phyloP scores from a whole-genome alignment of 1,284 basidiomycete species.

The Jaminaea rosea region DNA sequence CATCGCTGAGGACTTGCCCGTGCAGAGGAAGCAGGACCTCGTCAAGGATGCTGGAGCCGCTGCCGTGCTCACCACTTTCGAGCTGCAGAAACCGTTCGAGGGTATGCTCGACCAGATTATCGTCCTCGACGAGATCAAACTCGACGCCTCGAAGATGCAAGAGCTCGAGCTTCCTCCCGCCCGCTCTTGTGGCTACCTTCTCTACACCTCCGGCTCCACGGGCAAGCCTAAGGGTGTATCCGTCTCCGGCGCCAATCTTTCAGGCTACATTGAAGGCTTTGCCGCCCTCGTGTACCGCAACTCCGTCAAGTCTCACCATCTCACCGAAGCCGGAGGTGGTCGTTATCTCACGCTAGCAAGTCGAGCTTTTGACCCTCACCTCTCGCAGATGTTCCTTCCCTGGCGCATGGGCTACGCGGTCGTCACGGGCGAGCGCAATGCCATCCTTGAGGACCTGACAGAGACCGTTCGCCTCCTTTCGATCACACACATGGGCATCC shows the following conservation, averaged over 20 bases:
- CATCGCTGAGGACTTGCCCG: conserved; percentile 43
- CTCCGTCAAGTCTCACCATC: background rate
- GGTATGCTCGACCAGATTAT: background rate
- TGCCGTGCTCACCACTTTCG: conserved; percentile 11
- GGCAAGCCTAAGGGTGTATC: conserved; percentile 42
- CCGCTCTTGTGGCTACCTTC: conserved; percentile 19
- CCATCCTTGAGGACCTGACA: conserved; percentile 36
- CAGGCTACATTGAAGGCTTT: conserved; percentile 3
- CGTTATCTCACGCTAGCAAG: conserved; percentile 2
- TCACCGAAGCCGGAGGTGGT: background rate
- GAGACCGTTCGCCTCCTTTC: conserved; percentile 21
- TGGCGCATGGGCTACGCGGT: conserved; percentile 35
- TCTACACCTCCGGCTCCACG: conserved; percentile 42
- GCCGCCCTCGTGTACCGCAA: background rate
- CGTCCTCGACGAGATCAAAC: background rate
- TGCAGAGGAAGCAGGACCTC: conserved; percentile 37
- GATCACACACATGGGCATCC: conserved; percentile 39
- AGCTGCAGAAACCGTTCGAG: background rate
- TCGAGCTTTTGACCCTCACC: conserved; percentile 43
- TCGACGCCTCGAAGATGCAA: conserved; percentile 1
- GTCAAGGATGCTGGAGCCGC: conserved; percentile 25
- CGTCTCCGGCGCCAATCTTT: conserved; percentile 27
- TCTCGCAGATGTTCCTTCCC: conserved; percentile 44
- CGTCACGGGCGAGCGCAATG: conserved; percentile 30
- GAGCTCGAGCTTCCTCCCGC: background rate